Evolutionary conservation across 1,284 basidiomycete genomes (phyloP).

Genomic region (Cystobasidium sp.): DNA sequence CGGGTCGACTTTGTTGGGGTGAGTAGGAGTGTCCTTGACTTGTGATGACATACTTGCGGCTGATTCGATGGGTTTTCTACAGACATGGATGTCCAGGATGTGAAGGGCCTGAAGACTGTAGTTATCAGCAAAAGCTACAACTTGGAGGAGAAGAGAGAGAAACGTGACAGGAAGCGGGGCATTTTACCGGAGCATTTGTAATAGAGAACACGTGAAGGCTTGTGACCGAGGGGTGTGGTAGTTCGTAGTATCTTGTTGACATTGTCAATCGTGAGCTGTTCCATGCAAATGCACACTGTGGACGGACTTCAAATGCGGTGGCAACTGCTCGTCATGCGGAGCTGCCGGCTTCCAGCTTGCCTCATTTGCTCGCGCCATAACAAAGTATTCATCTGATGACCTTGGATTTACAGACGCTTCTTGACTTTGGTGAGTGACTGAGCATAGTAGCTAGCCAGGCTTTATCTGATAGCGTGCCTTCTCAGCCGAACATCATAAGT

Average conservation of each 20-base stretch:
- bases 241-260: too few species aligned
- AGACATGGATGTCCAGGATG: slow-evolving; percentile 49
- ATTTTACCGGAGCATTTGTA: neutral
- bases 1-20: slow-evolving; percentile 47
- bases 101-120: slow-evolving; percentile 44
- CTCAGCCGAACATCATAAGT: slow-evolving; percentile 36
- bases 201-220: too few species aligned
- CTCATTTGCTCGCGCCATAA: neutral
- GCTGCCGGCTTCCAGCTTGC: slow-evolving; percentile 12
- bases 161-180: slow-evolving; percentile 38
- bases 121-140: slow-evolving; percentile 45
- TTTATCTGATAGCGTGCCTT: slow-evolving; percentile 1
- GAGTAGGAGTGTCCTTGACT: too few species aligned
- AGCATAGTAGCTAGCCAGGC: neutral
- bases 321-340: neutral
- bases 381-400: neutral
- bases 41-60: too few species aligned
- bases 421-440: slow-evolving; percentile 31
- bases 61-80: neutral
- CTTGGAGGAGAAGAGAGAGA: slow-evolving; percentile 41
- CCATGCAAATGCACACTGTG: too few species aligned
- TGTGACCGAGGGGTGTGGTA: too few species aligned
- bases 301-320: neutral
- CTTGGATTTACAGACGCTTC: slow-evolving; percentile 18
- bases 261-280: too few species aligned